Conservation (phyloP, 495 filamentous ascomycete species). For the Aspergillus saccharolyticus region DNA sequence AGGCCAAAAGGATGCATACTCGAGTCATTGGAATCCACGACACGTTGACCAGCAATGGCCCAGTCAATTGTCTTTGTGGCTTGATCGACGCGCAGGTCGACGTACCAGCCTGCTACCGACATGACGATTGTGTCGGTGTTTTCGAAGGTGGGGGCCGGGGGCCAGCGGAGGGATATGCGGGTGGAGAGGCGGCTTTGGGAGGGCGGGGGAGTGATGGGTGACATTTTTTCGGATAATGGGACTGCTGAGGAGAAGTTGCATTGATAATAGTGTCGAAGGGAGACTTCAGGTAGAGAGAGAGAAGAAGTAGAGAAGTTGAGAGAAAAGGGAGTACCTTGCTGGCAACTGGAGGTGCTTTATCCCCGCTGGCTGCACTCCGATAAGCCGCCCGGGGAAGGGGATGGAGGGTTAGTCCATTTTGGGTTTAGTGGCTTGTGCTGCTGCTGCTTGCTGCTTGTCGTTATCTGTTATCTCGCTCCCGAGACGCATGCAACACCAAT, state of each 20-base stretch:
- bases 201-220: background rate
- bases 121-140: conserved; percentile 44
- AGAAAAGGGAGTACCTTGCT: background rate
- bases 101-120: conserved; percentile 40
- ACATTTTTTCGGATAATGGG: background rate
- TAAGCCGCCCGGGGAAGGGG: too few species aligned
- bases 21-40: conserved; percentile 28
- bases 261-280: background rate
- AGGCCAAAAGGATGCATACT: conserved; percentile 17
- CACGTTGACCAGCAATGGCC: conserved; percentile 37
- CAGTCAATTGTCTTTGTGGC: conserved; percentile 31
- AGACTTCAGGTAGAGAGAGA: background rate
- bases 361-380: background rate
- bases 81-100: conserved; percentile 39
- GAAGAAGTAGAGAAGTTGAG: background rate
- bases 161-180: conserved; percentile 42
- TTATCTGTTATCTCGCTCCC: background rate
- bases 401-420: background rate
- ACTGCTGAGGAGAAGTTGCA: background rate
- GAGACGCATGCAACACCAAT: too few species aligned
- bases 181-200: conserved; percentile 32
- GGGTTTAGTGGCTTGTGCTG: background rate
- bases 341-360: background rate
- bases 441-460: too few species aligned
- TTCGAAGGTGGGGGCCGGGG: conserved; percentile 34